Conservation (phyloP, 441 rosid genomes). For the Brassica hybrid region DNA sequence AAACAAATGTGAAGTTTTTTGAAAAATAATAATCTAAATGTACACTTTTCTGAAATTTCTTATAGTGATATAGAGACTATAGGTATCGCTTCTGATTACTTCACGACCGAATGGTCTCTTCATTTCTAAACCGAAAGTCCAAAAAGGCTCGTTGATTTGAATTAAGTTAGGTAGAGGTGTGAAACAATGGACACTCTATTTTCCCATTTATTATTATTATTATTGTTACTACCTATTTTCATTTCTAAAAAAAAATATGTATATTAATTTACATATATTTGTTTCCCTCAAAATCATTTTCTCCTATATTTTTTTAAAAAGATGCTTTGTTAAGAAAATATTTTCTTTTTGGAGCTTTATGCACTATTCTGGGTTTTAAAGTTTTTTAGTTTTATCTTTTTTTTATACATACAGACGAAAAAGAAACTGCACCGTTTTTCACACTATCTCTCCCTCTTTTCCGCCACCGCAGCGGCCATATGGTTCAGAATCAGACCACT, state of each 20-base stretch:
- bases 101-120: not conserved
- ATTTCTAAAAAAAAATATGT: not conserved
- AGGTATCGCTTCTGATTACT: not conserved
- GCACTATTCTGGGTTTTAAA: conserved; percentile 34
- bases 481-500: conserved; percentile 22
- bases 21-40: not conserved
- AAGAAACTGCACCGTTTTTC: conserved; percentile 14
- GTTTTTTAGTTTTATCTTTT: conserved; percentile 6
- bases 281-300: not conserved
- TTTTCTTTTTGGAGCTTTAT: conserved; percentile 37
- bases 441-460: not conserved
- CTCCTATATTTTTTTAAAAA: not conserved
- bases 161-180: conserved; percentile 9
- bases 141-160: not conserved
- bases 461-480: conserved; percentile 30
- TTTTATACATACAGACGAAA: conserved; percentile 19
- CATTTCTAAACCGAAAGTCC: not conserved
- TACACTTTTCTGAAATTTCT: not conserved
- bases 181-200: not conserved
- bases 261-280: not conserved
- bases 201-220: not conserved
- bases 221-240: not conserved
- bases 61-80: not conserved
- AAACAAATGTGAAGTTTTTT: not conserved
- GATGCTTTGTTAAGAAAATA: conserved; percentile 29